Base-by-base conservation (phyloP, 495 filamentous ascomycete species). In the Trichoderma virens region DNA sequence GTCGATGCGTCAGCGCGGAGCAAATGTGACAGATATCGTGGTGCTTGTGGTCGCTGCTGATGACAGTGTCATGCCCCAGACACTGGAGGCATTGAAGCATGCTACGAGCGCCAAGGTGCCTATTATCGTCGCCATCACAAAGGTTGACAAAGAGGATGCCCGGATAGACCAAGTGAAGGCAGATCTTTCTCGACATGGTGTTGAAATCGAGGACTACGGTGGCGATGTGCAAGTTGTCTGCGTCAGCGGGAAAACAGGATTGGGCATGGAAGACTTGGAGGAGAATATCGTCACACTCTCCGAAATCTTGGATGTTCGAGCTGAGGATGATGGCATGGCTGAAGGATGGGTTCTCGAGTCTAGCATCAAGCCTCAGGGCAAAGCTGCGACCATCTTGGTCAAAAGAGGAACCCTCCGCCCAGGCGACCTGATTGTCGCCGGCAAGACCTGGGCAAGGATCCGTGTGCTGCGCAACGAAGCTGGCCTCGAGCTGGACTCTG, bases 71-170 rank as follows among this genome's bases (percentile, higher is more conserved):
- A 99, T 91, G 75, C 95, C 95, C 1, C 95, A 99, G 71, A 99
- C 95, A 0, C 80, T 98, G 11, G 95, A 99, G 74, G 93, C 94
- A 14, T 89, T 99, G 72, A 96, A 94, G 70, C 94, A 98, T 69
- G 94, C 95, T 5, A 89, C 88, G 59, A 80, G 82, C n/a, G 92
- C 95, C 34, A 88, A 89, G 64, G 95, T 98, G 1, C 93, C 94
- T 14, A 93, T 99, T 60, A 95, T 98, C 63, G 95, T 98, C 20
- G 95, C 95, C n/a, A 91, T 97, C 75, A 99, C 92, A 78, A 99
- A 99, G 74, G 84, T 96, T 59, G 95, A 99, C 74, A 97, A 93
- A 74, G 86, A 88, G 66, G 86, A 87, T 41, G 84, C 89, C 23
- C 85, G 92, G 66, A 73, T 88, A 16, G 88, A 97, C 45, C 82